Base-by-base conservation (phyloP, 257 asterid species). In the Rhazya stricta region DNA sequence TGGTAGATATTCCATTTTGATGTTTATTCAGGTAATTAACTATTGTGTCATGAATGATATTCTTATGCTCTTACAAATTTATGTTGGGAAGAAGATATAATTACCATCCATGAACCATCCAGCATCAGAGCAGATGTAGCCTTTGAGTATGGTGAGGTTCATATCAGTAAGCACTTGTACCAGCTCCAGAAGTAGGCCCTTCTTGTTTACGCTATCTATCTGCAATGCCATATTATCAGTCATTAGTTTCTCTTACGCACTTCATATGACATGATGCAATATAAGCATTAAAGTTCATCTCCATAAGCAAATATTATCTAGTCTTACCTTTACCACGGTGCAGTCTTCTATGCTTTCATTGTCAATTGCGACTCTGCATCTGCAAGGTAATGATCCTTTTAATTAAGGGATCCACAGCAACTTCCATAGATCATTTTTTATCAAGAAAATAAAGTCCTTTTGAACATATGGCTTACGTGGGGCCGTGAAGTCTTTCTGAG, bases 21-120 rank as follows among this genome's bases (percentile, higher is more conserved):
- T 39, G 43, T 39, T 39, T 9, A 39, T 39, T 39, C 43, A 39
- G 43, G 43, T 39, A n/a, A n/a, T n/a, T 39, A 39, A 39, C 43
- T 39, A n/a, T 9, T 39, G 43, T 39, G 8, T 39, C 7, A 9
- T 39, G 8, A 39, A 39, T 39, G 7, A 39, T 39, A 13, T 46
- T 13, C 51, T 46, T 46, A 48, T 48, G 13, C 19, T 2, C 21
- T 48, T 48, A 15, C 11, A 51, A 18, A 18, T 12, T 51, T 21
- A 51, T 18, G 19, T 18, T 1, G 9, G 1, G 0, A 51, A 36
- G 30, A 30, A 7, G 19, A 36, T 9, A 39, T 34, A 42, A 51
- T 16, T 86, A 91, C 97, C 96, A 77, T 90, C 94, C 96, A 91
- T 90, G 85, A 87, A 84, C 94, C 96, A 91, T 10, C 86, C 96